Base-by-base conservation (phyloP, 257 asterid genomes). In the Solanum tarapatanum region DNA sequence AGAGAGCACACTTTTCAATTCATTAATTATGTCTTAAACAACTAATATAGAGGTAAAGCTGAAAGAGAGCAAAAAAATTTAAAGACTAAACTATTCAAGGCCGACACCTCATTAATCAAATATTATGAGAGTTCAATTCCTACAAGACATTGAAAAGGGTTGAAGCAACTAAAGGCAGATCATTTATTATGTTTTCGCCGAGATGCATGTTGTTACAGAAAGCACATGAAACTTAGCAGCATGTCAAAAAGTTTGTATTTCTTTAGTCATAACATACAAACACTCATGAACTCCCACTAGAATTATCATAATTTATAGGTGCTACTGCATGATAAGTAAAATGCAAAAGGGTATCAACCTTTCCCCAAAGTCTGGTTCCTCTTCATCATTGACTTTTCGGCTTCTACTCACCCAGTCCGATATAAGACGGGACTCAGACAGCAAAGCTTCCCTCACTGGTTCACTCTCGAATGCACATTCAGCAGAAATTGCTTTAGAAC, bases 331-430 rank as follows among this genome's bases (percentile, higher is more conserved):
- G 33, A 83, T 5, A 26, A 32, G 37, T 17, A 80, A 39, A 87
- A 88, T 48, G 68, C 28, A 84, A 86, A 51, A 58, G 66, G 83
- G 86, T 86, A 94, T 93, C 66, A 91, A 97, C 99, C 99, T 97
- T 69, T 94, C 98, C 90, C 94, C 99, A 90, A 96, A 97, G 89
- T 97, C 99, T 80, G 97, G 93, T 87, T 96, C 99, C 76, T 91
- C 94, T 86, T 90, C 95, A 75, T 74, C 83, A 80, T 28, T 87
- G 48, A 79, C 91, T 64, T 89, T 91, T 91, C 90, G 92, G 90
- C 86, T 93, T 91, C 90, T 92, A 86, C 93, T 94, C 84, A 89
- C 95, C 99, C 99, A 97, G 89, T 97, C 98, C 77, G 98, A 91
- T 91, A 97, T 97, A 89, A 97, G 95, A 93, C 92, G 93, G 2